Percentiles rank a stretch among this genome's conserved stretches.
These are phyloP conservation scores for Coniochaeta ligniaria DNA, from an alignment of 2,329 filamentous ascomycete genomes.

Conservation along the genomic window DNA sequence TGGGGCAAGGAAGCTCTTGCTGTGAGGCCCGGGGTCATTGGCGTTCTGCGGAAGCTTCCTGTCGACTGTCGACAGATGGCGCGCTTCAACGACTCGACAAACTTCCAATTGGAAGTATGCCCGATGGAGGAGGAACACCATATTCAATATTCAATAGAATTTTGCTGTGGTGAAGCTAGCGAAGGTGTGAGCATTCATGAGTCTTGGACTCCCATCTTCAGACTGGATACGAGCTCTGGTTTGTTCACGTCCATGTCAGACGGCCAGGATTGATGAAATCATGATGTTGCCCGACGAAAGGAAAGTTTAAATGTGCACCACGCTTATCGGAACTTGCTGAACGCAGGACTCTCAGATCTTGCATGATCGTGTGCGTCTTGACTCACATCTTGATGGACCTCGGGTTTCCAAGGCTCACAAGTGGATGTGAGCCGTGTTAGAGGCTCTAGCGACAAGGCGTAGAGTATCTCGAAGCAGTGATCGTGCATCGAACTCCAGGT, in stretches of 20 bases:
- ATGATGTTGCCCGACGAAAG: background rate
- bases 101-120: background rate
- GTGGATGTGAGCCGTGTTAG: background rate
- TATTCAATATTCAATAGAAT: background rate
- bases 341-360: background rate
- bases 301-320: background rate
- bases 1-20: too few species aligned
- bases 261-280: background rate
- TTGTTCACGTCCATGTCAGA: background rate
- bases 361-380: background rate
- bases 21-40: too few species aligned
- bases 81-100: background rate
- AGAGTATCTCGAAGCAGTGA: background rate
- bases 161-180: background rate
- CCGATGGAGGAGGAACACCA: background rate
- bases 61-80: too few species aligned
- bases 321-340: background rate
- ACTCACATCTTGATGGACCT: background rate
- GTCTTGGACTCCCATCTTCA: background rate
- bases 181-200: background rate
- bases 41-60: too few species aligned
- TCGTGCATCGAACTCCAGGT: too few species aligned
- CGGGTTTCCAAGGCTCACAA: background rate
- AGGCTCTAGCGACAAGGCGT: background rate
- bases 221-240: background rate